Evolutionary conservation across 768 basidiomycete genomes (phyloP).

Genomic region (Collybia nuda): DNA sequence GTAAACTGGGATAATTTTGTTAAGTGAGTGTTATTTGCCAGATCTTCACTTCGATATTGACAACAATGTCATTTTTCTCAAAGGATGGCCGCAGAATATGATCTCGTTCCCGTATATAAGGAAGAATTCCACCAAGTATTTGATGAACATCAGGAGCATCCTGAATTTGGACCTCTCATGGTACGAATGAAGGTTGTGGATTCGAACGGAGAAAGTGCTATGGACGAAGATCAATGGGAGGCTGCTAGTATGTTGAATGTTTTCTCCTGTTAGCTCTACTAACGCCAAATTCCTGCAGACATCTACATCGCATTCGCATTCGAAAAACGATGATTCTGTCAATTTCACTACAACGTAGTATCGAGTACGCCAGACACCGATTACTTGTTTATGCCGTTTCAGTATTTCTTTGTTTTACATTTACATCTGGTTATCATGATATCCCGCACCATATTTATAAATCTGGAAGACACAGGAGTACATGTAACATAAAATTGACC

Average conservation of each 20-base stretch:
- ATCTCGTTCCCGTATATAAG: slow-evolving; percentile 71
- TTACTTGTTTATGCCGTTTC: too few relatives aligned
- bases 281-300: slow-evolving; percentile 44
- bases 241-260: slow-evolving; percentile 81
- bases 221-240: slow-evolving; percentile 97
- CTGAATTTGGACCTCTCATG: slow-evolving; percentile 83
- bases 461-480: neutral
- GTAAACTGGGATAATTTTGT: slow-evolving; percentile 96
- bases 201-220: slow-evolving; percentile 79
- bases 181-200: slow-evolving; percentile 92
- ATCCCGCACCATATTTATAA: slow-evolving; percentile 1
- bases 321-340: slow-evolving; percentile 51
- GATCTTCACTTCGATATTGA: neutral
- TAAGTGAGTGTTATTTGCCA: slow-evolving; percentile 54
- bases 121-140: slow-evolving; percentile 92
- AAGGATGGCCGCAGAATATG: slow-evolving; percentile 85
- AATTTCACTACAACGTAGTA: too few relatives aligned
- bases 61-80: neutral
- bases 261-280: too few relatives aligned
- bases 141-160: slow-evolving; percentile 72
- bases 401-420: neutral
- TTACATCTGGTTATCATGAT: neutral
- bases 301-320: slow-evolving; percentile 94
- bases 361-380: too few relatives aligned
- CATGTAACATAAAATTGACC: slow-evolving; percentile 5